Percentiles rank a stretch among this genome's conserved stretches.
These are phyloP conservation scores for Leccinum subtestaceum DNA, from an alignment of 768 basidiomycete species.

Conservation along the genomic window DNA sequence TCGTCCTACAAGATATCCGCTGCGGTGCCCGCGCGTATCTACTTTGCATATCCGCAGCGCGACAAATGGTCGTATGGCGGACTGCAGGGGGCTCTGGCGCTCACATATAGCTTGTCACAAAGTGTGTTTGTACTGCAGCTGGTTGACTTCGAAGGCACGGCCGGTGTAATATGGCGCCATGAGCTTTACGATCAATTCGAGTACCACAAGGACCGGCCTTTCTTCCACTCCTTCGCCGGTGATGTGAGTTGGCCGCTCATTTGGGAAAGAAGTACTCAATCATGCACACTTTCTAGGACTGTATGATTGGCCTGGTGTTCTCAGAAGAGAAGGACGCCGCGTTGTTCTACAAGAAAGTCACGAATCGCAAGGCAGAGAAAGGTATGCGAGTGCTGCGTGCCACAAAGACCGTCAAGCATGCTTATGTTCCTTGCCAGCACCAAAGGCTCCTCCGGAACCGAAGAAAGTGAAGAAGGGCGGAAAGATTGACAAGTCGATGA, in stretches of 20 bases:
- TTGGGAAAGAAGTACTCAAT: neutral
- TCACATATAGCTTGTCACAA: conserved; percentile 58
- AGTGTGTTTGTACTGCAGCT: conserved; percentile 66
- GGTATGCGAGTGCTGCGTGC: conserved; percentile 34
- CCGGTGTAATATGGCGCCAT: conserved; percentile 91
- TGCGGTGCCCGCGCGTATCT: conserved; percentile 85
- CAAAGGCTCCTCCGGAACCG: conserved; percentile 50
- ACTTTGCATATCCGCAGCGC: conserved; percentile 81
- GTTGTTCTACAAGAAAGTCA: conserved; percentile 82
- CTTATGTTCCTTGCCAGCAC: conserved; percentile 25
- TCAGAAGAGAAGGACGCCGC: conserved; percentile 83
- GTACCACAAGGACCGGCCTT: conserved; percentile 79
- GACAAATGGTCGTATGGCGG: conserved; percentile 84
- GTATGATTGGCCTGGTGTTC: conserved; percentile 91
- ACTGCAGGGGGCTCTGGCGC: conserved; percentile 79
- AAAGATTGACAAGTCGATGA: conserved; percentile 78
- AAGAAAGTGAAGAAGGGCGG: conserved; percentile 62
- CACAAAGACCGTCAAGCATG: neutral
- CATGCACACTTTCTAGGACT: conserved; percentile 50
- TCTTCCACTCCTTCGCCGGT: conserved; percentile 85
- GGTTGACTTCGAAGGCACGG: conserved; percentile 79
- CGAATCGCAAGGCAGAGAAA: conserved; percentile 58
- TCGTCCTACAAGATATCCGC: conserved; percentile 69
- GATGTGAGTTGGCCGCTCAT: conserved; percentile 65
- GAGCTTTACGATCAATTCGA: conserved; percentile 83